Conservation (phyloP, 2,329 filamentous ascomycete genomes). For the Fusarium devonianum region DNA sequence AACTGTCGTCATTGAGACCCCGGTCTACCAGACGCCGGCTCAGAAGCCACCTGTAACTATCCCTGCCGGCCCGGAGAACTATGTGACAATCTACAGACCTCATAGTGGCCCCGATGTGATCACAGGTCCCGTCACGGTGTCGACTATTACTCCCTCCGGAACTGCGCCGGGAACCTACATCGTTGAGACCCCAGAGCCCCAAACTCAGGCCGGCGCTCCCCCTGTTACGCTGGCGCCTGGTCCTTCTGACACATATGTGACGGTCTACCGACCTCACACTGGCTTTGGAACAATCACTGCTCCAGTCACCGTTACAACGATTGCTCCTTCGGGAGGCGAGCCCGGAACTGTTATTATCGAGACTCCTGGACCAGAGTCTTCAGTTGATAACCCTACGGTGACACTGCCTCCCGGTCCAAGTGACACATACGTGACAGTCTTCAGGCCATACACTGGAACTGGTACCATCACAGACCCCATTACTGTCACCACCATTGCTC, state of each 20-base stretch:
- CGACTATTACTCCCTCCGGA: constrained; percentile 1
- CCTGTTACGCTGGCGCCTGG: not conserved
- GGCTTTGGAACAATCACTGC: constrained; percentile 15
- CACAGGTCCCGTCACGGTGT: not conserved
- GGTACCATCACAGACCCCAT: not conserved
- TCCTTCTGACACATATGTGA: constrained; percentile 10
- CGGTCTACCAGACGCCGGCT: not conserved
- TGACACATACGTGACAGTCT: constrained; percentile 23
- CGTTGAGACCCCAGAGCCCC: constrained; percentile 14
- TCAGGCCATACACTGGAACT: constrained; percentile 2
- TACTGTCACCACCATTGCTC: constrained; percentile 18
- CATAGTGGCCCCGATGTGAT: not conserved
- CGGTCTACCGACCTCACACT: constrained; percentile 21
- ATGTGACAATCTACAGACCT: constrained; percentile 6
- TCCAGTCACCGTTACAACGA: constrained; percentile 17
- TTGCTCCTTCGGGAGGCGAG: constrained; percentile 8
- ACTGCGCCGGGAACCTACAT: constrained; percentile 4
- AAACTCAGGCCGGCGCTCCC: not conserved
- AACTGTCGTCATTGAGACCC: constrained; percentile 26
- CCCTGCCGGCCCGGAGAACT: not conserved
- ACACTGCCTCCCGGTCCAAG: constrained; percentile 18
- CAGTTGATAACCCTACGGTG: constrained; percentile 15
- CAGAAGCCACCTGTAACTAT: constrained; percentile 8
- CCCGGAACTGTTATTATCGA: constrained; percentile 26
- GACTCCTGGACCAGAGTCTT: constrained; percentile 11